Base-by-base conservation (phyloP, 306 rosid species). In the Vigna hirtella region DNA sequence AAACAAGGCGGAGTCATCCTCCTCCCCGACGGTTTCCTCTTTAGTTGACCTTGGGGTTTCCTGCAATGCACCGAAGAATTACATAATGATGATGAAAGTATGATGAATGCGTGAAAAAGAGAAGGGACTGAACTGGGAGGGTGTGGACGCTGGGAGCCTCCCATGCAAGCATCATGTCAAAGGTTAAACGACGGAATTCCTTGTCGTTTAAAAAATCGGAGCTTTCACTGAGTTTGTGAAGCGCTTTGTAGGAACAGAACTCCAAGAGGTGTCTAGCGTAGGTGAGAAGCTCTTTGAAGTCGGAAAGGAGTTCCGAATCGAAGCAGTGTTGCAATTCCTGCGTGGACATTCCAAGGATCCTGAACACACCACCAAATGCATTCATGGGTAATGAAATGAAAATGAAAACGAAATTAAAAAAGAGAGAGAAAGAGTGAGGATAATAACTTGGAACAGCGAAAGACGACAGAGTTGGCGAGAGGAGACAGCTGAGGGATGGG, bases 131-230 rank as follows among this genome's bases (percentile, higher is more conserved):
- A 58, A 78, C 82, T 64, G 71, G 45, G 17, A 52, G 51, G 56
- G 59, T 13, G 53, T 68, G 18, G 43, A 83, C 87, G 70, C 86
- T 79, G 14, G 98, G 97, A 38, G 89, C 84, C 59, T 95, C 98
- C 98, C 98, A 95, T 15, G 98, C 97, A 61, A 94, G 93, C 98
- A 94, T 94, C 88, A 91, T 91, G 77, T 94, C 98, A 62, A 83
- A 94, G 26, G 97, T 83, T 74, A 95, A 70, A 45, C 84, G 89
- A 28, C 93, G 90, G 58, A 95, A 87, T 8, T 89, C 95, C 55
- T 86, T 81, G 53, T 84, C 85, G 53, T 59, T 84, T 81, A 94
- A 61, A 85, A 83, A 94, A 85, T 90, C 87, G 0, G 91, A 73
- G 70, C 70, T 61, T 73, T 52, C 64, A 40, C 34, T 79, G 24